These are phyloP conservation scores for Mucor velutinosus DNA, from an alignment of 371 early-diverging fungal genomes.

Conservation along the genomic window DNA sequence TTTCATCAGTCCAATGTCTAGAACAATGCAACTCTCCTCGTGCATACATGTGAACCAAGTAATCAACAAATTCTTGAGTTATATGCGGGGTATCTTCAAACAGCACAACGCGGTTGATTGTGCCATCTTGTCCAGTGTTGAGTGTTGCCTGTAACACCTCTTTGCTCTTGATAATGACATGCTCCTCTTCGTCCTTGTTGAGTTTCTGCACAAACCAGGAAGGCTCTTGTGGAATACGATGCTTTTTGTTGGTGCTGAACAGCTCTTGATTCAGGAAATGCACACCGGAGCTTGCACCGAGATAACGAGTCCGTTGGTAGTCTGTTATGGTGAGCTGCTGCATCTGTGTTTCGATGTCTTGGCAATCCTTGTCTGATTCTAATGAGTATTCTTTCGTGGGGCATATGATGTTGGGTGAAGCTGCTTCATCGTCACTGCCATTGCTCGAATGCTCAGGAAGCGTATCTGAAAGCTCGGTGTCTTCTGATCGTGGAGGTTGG, in stretches of 20 bases:
- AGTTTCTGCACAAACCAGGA: slow-evolving; percentile 42
- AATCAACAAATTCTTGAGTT: slow-evolving; percentile 32
- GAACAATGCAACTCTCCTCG: not conserved
- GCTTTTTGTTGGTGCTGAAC: slow-evolving; percentile 16
- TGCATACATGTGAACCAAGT: slow-evolving; percentile 35
- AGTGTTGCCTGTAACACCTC: slow-evolving; percentile 3
- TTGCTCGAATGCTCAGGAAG: not conserved
- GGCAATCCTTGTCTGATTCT: not conserved
- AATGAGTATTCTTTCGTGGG: not conserved
- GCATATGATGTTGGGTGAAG: not conserved
- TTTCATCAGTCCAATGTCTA: not conserved
- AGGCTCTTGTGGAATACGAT: slow-evolving; percentile 19
- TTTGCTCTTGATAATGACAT: slow-evolving; percentile 41
- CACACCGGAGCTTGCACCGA: slow-evolving; percentile 42
- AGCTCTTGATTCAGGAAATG: slow-evolving; percentile 29
- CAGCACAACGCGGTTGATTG: slow-evolving; percentile 12
- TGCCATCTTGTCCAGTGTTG: not conserved
- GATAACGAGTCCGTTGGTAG: slow-evolving; percentile 41
- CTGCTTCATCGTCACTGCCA: not conserved
- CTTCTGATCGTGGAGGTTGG: not conserved
- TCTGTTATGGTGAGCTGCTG: slow-evolving; percentile 31
- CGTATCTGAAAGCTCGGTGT: not conserved
- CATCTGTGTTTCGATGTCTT: slow-evolving; percentile 20
- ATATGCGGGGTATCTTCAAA: slow-evolving; percentile 33
- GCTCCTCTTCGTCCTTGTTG: slow-evolving; percentile 40